Evolutionary conservation across 306 rosid species (phyloP).

Genomic region (Urtica urens): DNA sequence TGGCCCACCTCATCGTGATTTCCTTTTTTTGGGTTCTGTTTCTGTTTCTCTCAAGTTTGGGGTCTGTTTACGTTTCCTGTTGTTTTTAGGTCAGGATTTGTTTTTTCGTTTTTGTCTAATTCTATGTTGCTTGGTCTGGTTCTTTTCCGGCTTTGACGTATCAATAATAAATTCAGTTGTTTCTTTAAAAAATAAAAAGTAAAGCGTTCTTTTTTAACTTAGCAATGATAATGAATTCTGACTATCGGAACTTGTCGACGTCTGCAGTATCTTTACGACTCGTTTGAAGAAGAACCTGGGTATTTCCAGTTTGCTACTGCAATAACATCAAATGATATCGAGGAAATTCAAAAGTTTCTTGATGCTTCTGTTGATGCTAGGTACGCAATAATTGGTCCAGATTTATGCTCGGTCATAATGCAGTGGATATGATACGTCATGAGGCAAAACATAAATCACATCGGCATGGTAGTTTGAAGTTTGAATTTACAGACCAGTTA

Average conservation of each 20-base stretch:
- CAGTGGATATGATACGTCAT: conserved; percentile 1
- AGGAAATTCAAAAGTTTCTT: conserved; percentile 83
- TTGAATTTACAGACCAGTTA: neutral
- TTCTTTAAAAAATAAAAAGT: too few relatives aligned
- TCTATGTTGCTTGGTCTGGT: too few relatives aligned
- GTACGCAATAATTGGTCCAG: conserved; percentile 27
- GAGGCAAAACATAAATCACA: neutral
- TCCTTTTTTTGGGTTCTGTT: too few relatives aligned
- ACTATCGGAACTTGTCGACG: neutral
- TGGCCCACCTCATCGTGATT: too few relatives aligned
- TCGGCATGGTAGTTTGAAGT: neutral
- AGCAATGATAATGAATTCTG: too few relatives aligned
- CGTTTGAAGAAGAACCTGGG: conserved; percentile 72
- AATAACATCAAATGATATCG: conserved; percentile 77
- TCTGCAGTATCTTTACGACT: conserved; percentile 65
- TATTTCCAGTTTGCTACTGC: conserved; percentile 76
- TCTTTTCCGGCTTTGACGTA: too few relatives aligned
- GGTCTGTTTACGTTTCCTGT: too few relatives aligned
- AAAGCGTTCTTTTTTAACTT: too few relatives aligned
- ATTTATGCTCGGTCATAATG: conserved; percentile 7
- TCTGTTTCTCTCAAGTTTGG: too few relatives aligned
- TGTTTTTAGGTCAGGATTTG: too few relatives aligned
- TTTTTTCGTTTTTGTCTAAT: too few relatives aligned
- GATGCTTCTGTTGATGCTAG: conserved; percentile 60
- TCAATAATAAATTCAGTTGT: too few relatives aligned